Base-by-base conservation (phyloP, 768 basidiomycete genomes). In the Lactarius evosmus region DNA sequence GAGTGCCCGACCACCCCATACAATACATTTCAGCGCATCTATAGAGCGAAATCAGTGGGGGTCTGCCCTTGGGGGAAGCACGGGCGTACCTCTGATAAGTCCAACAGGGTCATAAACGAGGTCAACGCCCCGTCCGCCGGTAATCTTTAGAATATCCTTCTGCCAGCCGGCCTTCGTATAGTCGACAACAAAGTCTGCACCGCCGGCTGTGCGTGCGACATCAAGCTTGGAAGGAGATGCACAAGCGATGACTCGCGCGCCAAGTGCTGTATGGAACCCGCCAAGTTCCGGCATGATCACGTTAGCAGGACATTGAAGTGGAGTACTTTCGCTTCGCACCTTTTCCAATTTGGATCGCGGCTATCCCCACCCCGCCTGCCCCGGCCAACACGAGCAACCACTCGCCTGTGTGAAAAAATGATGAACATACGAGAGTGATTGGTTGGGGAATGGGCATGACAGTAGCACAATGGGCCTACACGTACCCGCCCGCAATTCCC, bases 351-450 rank as follows among this genome's bases (percentile, higher is more conserved):
- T 97, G 95, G 17, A 95, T 87, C 7, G 95, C 95, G 9, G 88
- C 87, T 56, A 96, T 85, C 0, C 94, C 95, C 2, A 98, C 95
- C 14, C 95, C 95, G 7, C 95, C 96, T 1, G 95, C 95, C n/a
- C 91, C 91, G 11, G 94, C 95, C 53, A 93, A 92, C 5, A 98
- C 87, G 3, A 98, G 84, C 4, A 97, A 84, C 84, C 88, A 94
- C 76, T 98, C 95, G 25, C 90, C 90, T 89, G 55, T 8, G 32
- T 19, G 29, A n/a, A 11, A 34, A 38, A 38, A 38, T n/a, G n/a
- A n/a, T n/a, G 14, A 16, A 3, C 32, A 29, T 60, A 38, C 25
- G 22, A 27, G 25, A 7, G n/a, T 8, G 25, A 9, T 38, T n/a
- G 29, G 58, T 22, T 9, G 14, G 9, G 25, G 36, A 38, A 5